These are phyloP conservation scores for Rhizophagus clarus DNA, from an alignment of 192 early-diverging fungal species.

Conservation along the genomic window DNA sequence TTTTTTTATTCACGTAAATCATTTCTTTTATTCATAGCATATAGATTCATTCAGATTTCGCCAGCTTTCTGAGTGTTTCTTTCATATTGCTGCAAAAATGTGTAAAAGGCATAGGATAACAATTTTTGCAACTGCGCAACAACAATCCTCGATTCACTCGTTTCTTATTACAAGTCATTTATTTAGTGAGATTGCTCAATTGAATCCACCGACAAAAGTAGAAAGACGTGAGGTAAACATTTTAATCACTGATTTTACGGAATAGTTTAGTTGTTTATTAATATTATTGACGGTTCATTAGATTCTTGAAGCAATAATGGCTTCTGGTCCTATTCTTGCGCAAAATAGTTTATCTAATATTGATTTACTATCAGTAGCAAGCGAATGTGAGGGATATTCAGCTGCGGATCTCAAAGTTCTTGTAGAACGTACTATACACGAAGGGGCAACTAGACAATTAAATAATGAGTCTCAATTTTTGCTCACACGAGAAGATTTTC, in stretches of 20 bases:
- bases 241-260: slow-evolving; percentile 37
- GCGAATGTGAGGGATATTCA: slow-evolving; percentile 85
- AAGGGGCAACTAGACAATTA: slow-evolving; percentile 71
- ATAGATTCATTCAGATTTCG: slow-evolving; percentile 64
- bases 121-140: slow-evolving; percentile 67
- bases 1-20: neutral
- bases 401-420: slow-evolving; percentile 80
- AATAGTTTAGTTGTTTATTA: slow-evolving; percentile 30
- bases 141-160: slow-evolving; percentile 64
- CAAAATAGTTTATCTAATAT: slow-evolving; percentile 55
- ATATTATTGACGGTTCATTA: slow-evolving; percentile 31
- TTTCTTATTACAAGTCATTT: slow-evolving; percentile 60
- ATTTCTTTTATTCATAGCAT: slow-evolving; percentile 39
- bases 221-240: slow-evolving; percentile 64
- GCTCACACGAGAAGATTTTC: slow-evolving; percentile 69
- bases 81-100: slow-evolving; percentile 52
- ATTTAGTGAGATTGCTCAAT: slow-evolving; percentile 62
- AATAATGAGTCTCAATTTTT: slow-evolving; percentile 36
- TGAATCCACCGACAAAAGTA: slow-evolving; percentile 62
- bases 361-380: slow-evolving; percentile 74
- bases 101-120: slow-evolving; percentile 52
- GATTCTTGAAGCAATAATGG: slow-evolving; percentile 75
- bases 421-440: slow-evolving; percentile 79
- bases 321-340: slow-evolving; percentile 49
- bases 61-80: slow-evolving; percentile 67